Evolutionary conservation across 2,329 filamentous ascomycete species (phyloP).

Genomic region (Aspergillus bombycis): DNA sequence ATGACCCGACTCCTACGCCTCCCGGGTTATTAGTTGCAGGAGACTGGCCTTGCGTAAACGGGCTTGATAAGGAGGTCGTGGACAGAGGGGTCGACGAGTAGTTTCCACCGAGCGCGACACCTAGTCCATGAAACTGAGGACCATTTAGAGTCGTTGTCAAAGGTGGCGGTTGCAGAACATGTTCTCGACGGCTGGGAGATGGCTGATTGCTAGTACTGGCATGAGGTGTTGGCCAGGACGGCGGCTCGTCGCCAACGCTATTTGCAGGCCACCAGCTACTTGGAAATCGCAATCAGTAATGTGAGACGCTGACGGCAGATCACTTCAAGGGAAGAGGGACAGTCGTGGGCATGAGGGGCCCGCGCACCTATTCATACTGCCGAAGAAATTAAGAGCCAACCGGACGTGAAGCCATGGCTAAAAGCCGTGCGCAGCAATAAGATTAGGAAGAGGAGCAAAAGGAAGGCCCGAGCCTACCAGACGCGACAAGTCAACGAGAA

Average conservation of each 20-base stretch:
- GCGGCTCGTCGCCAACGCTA: conserved; percentile 37
- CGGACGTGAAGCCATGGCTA: conserved; percentile 33
- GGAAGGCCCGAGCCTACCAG: conserved; percentile 19
- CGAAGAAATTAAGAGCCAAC: conserved; percentile 31
- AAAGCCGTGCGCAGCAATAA: conserved; percentile 22
- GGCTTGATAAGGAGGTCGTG: conserved; percentile 48
- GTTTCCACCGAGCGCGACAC: conserved; percentile 29
- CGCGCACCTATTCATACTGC: conserved; percentile 44
- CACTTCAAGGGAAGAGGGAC: conserved; percentile 9
- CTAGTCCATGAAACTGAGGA: conserved; percentile 40
- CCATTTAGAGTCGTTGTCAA: conserved; percentile 46
- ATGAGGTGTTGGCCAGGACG: conserved; percentile 36
- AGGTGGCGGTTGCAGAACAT: conserved; percentile 46
- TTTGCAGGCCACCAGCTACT: conserved; percentile 37
- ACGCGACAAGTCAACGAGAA: conserved; percentile 20
- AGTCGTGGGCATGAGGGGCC: conserved; percentile 16
- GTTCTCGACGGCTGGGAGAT: conserved; percentile 45
- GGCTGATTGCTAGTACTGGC: conserved; percentile 34
- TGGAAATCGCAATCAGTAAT: conserved; percentile 28
- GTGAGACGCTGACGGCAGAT: conserved; percentile 8
- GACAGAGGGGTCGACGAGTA: conserved; percentile 44
- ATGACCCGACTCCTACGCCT: conserved; percentile 39
- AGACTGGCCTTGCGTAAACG: conserved; percentile 45
- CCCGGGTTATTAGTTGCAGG: conserved; percentile 42
- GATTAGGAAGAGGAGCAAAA: conserved; percentile 18